A percentile compares a stretch with the other conserved stretches of the same genome.
phyloP scores from a whole-genome alignment of 2,329 filamentous ascomycete genomes.

The Ophiostoma sp. region DNA sequence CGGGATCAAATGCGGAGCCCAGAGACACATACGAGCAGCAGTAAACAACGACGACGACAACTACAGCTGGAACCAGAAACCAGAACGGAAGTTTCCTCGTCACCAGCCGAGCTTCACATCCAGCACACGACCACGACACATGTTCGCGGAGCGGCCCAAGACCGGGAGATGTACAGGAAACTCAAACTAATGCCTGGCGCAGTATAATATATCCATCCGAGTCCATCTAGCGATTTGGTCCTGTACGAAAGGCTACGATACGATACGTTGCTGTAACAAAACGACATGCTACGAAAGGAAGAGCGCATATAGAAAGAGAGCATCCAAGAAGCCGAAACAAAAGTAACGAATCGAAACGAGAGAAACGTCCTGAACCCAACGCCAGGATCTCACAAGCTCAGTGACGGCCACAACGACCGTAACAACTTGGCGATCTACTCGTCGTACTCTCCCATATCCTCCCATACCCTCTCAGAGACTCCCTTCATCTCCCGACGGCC shows the following conservation, averaged over 20 bases:
- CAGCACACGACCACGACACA: too few relatives aligned
- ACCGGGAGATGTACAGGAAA: not conserved
- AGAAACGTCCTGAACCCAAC: not conserved
- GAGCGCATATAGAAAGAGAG: slow-evolving; percentile 4
- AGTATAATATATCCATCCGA: slow-evolving; percentile 23
- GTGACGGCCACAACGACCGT: not conserved
- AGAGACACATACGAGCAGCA: not conserved
- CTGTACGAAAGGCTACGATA: slow-evolving; percentile 17
- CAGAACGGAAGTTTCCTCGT: too few relatives aligned
- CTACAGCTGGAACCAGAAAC: not conserved
- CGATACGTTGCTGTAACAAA: slow-evolving; percentile 28
- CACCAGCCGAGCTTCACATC: too few relatives aligned
- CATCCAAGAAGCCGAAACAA: slow-evolving; percentile 9
- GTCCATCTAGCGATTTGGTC: slow-evolving; percentile 18
- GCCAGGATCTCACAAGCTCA: not conserved
- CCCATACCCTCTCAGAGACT: not conserved
- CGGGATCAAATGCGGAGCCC: not conserved
- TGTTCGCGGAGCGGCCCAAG: too few relatives aligned
- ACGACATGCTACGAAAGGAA: slow-evolving; percentile 24
- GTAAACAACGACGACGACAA: not conserved
- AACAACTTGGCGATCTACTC: not conserved
- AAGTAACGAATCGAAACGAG: not conserved
- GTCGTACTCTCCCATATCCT: not conserved
- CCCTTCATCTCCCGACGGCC: not conserved
- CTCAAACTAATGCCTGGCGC: slow-evolving; percentile 13